A percentile compares a stretch with the other conserved stretches of the same genome.
Conservation (phyloP, 164 flowering plant species). For the Stephania yunnanensis region DNA sequence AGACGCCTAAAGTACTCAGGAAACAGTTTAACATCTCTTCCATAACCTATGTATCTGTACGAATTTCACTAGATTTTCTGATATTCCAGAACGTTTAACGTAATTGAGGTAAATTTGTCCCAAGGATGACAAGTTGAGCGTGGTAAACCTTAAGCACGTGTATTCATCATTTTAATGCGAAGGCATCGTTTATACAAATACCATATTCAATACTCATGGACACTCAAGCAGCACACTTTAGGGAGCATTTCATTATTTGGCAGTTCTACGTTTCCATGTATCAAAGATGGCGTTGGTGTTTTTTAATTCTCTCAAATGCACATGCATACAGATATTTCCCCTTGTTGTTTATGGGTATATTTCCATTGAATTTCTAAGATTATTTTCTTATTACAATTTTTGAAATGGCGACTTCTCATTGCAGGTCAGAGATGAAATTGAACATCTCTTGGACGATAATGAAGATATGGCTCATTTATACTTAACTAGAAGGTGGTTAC, state of each 20-base stretch:
- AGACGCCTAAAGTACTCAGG: too few relatives aligned
- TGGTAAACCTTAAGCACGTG: too few relatives aligned
- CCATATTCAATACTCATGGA: too few relatives aligned
- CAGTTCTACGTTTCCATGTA: background rate
- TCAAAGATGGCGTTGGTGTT: background rate
- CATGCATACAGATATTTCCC: background rate
- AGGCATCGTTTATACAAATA: too few relatives aligned
- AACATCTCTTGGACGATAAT: slow-evolving; percentile 89
- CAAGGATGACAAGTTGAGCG: too few relatives aligned
- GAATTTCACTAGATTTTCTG: too few relatives aligned
- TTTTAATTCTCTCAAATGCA: background rate
- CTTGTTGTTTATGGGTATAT: background rate
- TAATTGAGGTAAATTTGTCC: too few relatives aligned
- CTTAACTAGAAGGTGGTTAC: slow-evolving; percentile 81
- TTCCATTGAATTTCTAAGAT: background rate
- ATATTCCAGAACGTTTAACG: too few relatives aligned
- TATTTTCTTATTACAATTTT: background rate
- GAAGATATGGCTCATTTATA: slow-evolving; percentile 94
- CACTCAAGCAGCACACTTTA: background rate
- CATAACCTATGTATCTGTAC: too few relatives aligned
- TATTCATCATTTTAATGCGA: too few relatives aligned
- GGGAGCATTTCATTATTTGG: background rate
- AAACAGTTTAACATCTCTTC: too few relatives aligned
- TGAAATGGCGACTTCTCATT: background rate
- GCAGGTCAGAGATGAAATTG: slow-evolving; percentile 95